Base-by-base conservation (phyloP, 768 basidiomycete genomes). In the Trametes coccinea region DNA sequence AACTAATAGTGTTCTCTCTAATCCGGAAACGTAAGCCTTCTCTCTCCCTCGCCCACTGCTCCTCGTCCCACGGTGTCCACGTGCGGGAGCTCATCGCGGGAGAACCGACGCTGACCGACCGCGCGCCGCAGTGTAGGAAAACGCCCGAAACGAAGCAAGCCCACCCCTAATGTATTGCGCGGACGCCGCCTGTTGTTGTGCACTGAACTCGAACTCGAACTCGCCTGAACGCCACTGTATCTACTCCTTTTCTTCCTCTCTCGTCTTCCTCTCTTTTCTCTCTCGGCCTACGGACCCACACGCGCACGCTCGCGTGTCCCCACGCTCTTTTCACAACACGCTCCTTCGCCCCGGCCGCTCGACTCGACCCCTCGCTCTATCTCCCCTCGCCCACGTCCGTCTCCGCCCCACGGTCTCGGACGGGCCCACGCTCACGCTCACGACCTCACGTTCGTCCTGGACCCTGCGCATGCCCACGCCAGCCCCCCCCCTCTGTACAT, bases 121-220 rank as follows among this genome's bases (percentile, higher is more conserved):
- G 33, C 34, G 33, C 17, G 5, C 37, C 40, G 40, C 33, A 59
- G 57, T 59, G 57, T 59, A 59, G 57, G 57, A 59, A 59, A 59
- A 59, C 30, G 47, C 11, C 16, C 30, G 30, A 34, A n/a, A 2
- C 16, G 30, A 46, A 56, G 31, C 44, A 46, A 56, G 31, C 44
- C 27, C 41, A 16, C 22, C 41, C 40, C 11, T 56, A 43, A 11
- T 52, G 49, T 57, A 51, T 59, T 52, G 43, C 56, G 49, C 56
- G 39, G 48, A 50, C 48, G 41, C 49, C 57, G 31, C 9, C 40
- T 59, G 57, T 59, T 59, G 57, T 51, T 51, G 57, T 59, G 57
- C 40, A 47, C 45, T 27, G 45, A 56, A 30, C 41, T 14, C 22
- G 22, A 22, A 22, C 8, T 11, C 41, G 56, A 57, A 49, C 43